These are phyloP conservation scores for Leccinum longicurvipes DNA, from an alignment of 768 basidiomycete genomes.

Conservation along the genomic window DNA sequence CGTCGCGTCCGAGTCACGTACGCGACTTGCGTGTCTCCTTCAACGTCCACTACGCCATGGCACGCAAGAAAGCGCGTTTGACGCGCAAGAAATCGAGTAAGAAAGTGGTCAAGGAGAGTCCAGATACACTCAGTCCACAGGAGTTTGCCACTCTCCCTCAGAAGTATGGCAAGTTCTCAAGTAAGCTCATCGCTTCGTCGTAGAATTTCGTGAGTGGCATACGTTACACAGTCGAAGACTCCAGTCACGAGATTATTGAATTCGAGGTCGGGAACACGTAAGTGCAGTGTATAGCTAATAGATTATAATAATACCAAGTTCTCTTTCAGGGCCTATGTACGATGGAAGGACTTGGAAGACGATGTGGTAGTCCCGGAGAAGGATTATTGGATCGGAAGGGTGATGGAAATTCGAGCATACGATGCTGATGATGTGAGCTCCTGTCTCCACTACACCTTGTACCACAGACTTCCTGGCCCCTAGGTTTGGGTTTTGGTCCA, in stretches of 20 bases:
- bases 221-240: constrained; percentile 12
- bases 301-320: neutral
- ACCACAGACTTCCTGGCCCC: neutral
- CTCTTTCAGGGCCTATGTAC: constrained; percentile 35
- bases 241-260: constrained; percentile 6
- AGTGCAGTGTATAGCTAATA: neutral
- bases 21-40: constrained; percentile 14
- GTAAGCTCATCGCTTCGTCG: constrained; percentile 12
- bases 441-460: neutral
- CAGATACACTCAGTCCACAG: constrained; percentile 4
- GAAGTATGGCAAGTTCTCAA: constrained; percentile 10
- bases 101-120: neutral
- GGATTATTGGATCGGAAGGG: constrained; percentile 52
- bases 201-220: neutral
- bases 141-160: constrained; percentile 13
- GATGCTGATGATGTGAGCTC: constrained; percentile 30
- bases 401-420: constrained; percentile 42
- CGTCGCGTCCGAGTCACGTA: constrained; percentile 28
- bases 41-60: constrained; percentile 17
- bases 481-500: constrained; percentile 54
- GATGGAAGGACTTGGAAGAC: neutral
- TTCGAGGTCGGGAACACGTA: constrained; percentile 38
- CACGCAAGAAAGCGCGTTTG: constrained; percentile 22
- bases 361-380: constrained; percentile 21
- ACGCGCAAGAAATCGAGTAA: neutral